Percentiles rank a stretch among this genome's conserved stretches.
These are phyloP conservation scores for Lachancea sp. DNA, from an alignment of 805 yeast genomes.

Conservation along the genomic window DNA sequence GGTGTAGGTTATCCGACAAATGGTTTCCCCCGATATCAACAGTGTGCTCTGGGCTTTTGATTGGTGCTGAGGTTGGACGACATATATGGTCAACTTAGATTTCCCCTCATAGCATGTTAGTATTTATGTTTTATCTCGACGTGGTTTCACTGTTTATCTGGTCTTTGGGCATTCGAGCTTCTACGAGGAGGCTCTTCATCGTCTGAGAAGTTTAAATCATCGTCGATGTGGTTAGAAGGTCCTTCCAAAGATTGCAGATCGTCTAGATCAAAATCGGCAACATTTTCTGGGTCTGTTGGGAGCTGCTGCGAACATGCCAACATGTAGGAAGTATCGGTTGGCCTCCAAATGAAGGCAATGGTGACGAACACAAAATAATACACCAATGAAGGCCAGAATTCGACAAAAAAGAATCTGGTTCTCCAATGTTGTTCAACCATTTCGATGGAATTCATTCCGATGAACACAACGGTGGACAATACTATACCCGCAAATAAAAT, in stretches of 20 bases:
- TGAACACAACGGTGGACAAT: slow-evolving; percentile 59
- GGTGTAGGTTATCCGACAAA: no score
- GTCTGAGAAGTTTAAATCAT: slow-evolving; percentile 30
- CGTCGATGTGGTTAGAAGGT: slow-evolving; percentile 16
- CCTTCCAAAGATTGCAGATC: slow-evolving; percentile 43
- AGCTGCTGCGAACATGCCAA: slow-evolving; percentile 91
- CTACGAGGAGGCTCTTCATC: slow-evolving; percentile 18
- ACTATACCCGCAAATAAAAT: slow-evolving; percentile 65
- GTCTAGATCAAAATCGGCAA: slow-evolving; percentile 60
- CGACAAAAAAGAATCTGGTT: slow-evolving; percentile 76
- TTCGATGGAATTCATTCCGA: slow-evolving; percentile 69
- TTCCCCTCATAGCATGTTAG: background rate
- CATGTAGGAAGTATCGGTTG: slow-evolving; percentile 91
- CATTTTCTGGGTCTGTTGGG: slow-evolving; percentile 70
- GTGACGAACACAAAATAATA: slow-evolving; percentile 79
- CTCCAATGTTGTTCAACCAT: slow-evolving; percentile 88
- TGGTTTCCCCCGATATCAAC: no score
- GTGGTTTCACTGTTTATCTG: background rate
- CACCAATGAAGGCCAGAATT: slow-evolving; percentile 91
- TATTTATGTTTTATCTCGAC: background rate
- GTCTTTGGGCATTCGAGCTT: background rate
- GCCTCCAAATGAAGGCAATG: slow-evolving; percentile 92
- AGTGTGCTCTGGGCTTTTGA: no score
- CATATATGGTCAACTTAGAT: background rate
- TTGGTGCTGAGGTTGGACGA: no score